Conservation (phyloP, 2,329 filamentous ascomycete genomes). For the Xylaria sp. region DNA sequence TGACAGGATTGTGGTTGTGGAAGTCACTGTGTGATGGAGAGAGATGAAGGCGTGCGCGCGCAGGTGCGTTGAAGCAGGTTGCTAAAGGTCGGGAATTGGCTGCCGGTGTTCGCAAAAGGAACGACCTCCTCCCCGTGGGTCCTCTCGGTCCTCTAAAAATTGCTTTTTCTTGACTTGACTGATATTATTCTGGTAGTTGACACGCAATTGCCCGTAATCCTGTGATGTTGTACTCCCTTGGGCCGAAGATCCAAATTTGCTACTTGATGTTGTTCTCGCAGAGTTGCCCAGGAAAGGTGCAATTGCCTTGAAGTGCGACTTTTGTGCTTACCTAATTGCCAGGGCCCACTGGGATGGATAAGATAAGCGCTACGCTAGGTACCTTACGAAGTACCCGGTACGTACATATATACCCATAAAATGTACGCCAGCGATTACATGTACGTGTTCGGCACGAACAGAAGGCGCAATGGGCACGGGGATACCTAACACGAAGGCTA, state of each 20-base stretch:
- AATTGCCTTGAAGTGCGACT: slow-evolving; percentile 26
- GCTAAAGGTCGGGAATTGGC: slow-evolving; percentile 9
- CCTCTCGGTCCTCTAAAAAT: slow-evolving; percentile 8
- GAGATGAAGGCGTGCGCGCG: neutral
- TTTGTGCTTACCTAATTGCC: slow-evolving; percentile 32
- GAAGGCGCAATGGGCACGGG: too few relatives aligned
- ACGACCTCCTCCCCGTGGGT: slow-evolving; percentile 13
- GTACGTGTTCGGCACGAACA: too few relatives aligned
- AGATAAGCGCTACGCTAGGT: slow-evolving; percentile 17
- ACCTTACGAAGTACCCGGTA: too few relatives aligned
- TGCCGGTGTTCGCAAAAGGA: slow-evolving; percentile 6
- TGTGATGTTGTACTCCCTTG: slow-evolving; percentile 12
- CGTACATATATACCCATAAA: neutral
- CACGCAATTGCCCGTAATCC: slow-evolving; percentile 10
- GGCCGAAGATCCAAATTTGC: slow-evolving; percentile 7
- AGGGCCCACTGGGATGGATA: slow-evolving; percentile 16
- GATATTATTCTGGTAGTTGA: slow-evolving; percentile 8
- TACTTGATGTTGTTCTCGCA: slow-evolving; percentile 32
- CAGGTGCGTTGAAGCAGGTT: slow-evolving; percentile 2
- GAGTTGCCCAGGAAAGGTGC: slow-evolving; percentile 27
- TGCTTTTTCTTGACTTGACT: slow-evolving; percentile 10
- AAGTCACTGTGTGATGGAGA: neutral
- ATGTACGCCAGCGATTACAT: slow-evolving; percentile 3
- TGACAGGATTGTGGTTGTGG: neutral
- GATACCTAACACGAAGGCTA: too few relatives aligned